Evolutionary conservation across 2,329 filamentous ascomycete genomes (phyloP).

Genomic region (Ciborinia camelliae): DNA sequence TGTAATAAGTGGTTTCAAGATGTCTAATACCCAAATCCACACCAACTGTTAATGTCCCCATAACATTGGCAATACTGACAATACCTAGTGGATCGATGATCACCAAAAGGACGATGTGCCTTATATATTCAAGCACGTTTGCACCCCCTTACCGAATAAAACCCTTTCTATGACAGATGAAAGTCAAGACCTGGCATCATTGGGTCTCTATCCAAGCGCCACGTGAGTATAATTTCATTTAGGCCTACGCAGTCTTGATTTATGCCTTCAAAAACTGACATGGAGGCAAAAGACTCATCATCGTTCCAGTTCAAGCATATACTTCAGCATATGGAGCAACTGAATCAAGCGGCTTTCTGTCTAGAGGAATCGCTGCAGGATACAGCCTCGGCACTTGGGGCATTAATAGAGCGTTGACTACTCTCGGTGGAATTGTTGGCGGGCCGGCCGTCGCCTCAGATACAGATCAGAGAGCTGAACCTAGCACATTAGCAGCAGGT

Average conservation of each 20-base stretch:
- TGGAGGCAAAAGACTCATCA: conserved; percentile 51
- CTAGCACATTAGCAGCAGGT: conserved; percentile 26
- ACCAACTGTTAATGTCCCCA: neutral
- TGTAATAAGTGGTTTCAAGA: neutral
- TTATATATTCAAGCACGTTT: conserved; percentile 80
- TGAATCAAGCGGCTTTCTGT: conserved; percentile 30
- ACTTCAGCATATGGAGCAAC: conserved; percentile 53
- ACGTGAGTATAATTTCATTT: conserved; percentile 44
- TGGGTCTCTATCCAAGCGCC: conserved; percentile 74
- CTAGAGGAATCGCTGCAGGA: conserved; percentile 41
- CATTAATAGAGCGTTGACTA: conserved; percentile 42
- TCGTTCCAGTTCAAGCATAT: conserved; percentile 66
- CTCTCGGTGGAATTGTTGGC: conserved; percentile 42
- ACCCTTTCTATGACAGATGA: conserved; percentile 75
- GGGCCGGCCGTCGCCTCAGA: conserved; percentile 23
- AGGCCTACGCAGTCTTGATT: neutral
- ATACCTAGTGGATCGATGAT: conserved; percentile 63
- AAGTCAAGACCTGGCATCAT: conserved; percentile 59
- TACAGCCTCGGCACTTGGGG: conserved; percentile 42
- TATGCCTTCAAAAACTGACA: neutral
- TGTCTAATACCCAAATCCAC: neutral
- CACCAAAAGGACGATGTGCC: conserved; percentile 58
- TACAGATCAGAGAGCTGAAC: neutral
- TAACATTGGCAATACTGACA: conserved; percentile 6
- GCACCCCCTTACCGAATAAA: conserved; percentile 73